phyloP scores from a whole-genome alignment of 2,329 filamentous ascomycete species.

The Fusarium setosum region DNA sequence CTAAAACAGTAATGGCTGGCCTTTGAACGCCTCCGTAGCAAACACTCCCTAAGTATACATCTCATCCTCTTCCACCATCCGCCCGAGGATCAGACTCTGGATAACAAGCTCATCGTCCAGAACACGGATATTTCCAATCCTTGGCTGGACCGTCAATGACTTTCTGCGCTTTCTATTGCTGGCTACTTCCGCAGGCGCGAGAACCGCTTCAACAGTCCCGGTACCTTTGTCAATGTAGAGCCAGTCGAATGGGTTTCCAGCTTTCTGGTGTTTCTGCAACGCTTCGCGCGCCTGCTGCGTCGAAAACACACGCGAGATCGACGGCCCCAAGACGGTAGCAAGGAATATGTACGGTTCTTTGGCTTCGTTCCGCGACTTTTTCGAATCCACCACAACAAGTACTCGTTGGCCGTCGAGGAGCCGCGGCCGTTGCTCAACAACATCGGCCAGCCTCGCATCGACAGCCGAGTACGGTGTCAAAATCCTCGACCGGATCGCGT shows the following conservation, averaged over 20 bases:
- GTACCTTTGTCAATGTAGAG: conserved; percentile 80
- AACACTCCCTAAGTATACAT: conserved; percentile 34
- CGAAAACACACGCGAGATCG: conserved; percentile 73
- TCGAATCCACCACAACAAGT: conserved; percentile 72
- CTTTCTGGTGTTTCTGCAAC: conserved; percentile 62
- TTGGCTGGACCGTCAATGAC: conserved; percentile 37
- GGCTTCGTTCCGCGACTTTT: conserved; percentile 70
- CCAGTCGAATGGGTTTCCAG: conserved; percentile 73
- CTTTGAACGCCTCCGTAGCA: conserved; percentile 25
- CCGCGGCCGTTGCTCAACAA: conserved; percentile 69
- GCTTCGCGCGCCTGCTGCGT: conserved; percentile 72
- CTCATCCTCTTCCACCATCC: conserved; percentile 74
- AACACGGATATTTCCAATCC: conserved; percentile 69
- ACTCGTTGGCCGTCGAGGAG: conserved; percentile 74
- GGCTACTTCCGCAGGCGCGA: conserved; percentile 44
- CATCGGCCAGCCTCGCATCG: conserved; percentile 65
- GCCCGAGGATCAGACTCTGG: conserved; percentile 90
- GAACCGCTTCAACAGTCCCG: conserved; percentile 63
- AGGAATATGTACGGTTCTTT: conserved; percentile 84
- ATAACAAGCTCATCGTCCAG: conserved; percentile 89
- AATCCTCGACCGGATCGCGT: conserved; percentile 80
- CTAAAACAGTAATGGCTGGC: conserved; percentile 25
- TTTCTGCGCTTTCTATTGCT: conserved; percentile 56
- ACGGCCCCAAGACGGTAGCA: conserved; percentile 80
- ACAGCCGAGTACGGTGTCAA: conserved; percentile 70